Conservation (phyloP, 2,329 filamentous ascomycete genomes). For the Botryotinia calthae region DNA sequence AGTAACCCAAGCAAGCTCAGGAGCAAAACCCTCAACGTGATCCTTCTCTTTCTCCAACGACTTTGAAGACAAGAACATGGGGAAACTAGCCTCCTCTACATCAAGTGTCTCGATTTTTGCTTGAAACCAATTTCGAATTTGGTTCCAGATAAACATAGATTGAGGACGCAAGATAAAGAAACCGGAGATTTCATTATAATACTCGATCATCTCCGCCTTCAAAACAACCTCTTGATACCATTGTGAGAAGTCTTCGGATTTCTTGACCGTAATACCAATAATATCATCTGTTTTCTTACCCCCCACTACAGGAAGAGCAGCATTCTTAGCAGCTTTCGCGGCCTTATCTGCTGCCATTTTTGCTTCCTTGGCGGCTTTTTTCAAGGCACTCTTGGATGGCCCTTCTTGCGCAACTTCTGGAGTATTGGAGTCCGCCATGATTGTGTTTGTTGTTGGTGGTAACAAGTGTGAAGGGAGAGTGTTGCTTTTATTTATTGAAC, state of each 20-base stretch:
- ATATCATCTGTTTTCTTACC: conserved; percentile 64
- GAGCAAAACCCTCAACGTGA: conserved; percentile 97
- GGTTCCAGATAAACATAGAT: conserved; percentile 65
- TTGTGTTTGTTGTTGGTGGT: conserved; percentile 17
- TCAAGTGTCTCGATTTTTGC: conserved; percentile 83
- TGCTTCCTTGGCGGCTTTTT: conserved; percentile 65
- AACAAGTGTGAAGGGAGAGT: background rate
- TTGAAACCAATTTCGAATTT: conserved; percentile 66
- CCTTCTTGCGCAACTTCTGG: conserved; percentile 30
- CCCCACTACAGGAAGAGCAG: conserved; percentile 50
- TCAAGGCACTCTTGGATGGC: conserved; percentile 61
- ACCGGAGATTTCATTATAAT: conserved; percentile 89
- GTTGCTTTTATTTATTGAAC: background rate
- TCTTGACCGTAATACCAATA: conserved; percentile 84
- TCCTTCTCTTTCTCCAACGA: conserved; percentile 80
- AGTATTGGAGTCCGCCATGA: conserved; percentile 26
- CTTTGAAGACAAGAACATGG: conserved; percentile 90
- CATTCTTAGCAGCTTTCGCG: conserved; percentile 59
- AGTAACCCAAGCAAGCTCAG: conserved; percentile 86
- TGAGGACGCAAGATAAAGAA: conserved; percentile 87
- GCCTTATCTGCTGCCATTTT: conserved; percentile 61
- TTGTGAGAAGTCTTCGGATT: conserved; percentile 81
- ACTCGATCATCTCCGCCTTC: conserved; percentile 97
- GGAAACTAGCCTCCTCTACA: conserved; percentile 94
- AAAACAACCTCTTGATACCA: conserved; percentile 98